Evolutionary conservation across 768 basidiomycete species (phyloP), one percentile per base, ranked within the genome.

Genomic region (Phaffia tasmanica): DNA sequence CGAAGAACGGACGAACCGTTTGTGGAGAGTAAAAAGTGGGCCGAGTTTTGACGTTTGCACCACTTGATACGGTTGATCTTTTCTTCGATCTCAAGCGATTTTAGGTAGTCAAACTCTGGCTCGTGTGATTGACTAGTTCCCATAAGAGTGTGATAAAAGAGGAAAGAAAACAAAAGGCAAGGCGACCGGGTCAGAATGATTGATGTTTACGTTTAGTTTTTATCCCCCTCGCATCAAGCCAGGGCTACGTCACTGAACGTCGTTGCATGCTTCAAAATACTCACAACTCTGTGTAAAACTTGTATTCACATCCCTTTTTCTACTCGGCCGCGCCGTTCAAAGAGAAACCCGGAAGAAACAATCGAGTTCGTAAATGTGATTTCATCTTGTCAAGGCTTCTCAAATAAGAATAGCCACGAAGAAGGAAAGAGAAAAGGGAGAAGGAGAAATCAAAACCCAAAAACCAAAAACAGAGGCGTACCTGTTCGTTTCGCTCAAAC

Each of bases 61-160:
- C 95, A 99, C 77, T 92, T 90, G 84, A 99, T 99, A 84, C 95
- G 89, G 82, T 99, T 99, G 82, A 99, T 99, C 86, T 99, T 99
- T 83, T 99, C 95, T 79, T 99, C 95, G 78, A 99, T 99, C 83
- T 99, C 95, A 72, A 99, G 81, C 27, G 91, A 95, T 82, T 99
- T 99, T 75, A 99, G 85, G 78, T 99, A 99, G 80, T 99, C 95
- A 77, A 99, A 99, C 77, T 99, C 95, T 64, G 95, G 95, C 77
- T 99, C 95, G 77, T 99, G 95, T 56, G 90, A 93, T 81, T 99
- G 95, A 76, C 67, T 68, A 98, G 95, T 79, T 75, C 50, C n/a
- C 11, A 48, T 11, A 32, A 25, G 18, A 60, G 60, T 21, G 65
- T 9, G 30, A 19, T 7, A 15, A 64, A 25, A 23, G n/a, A 46